Evolutionary conservation across 2,329 filamentous ascomycete species (phyloP).

Genomic region (Colletotrichum liaoningense): DNA sequence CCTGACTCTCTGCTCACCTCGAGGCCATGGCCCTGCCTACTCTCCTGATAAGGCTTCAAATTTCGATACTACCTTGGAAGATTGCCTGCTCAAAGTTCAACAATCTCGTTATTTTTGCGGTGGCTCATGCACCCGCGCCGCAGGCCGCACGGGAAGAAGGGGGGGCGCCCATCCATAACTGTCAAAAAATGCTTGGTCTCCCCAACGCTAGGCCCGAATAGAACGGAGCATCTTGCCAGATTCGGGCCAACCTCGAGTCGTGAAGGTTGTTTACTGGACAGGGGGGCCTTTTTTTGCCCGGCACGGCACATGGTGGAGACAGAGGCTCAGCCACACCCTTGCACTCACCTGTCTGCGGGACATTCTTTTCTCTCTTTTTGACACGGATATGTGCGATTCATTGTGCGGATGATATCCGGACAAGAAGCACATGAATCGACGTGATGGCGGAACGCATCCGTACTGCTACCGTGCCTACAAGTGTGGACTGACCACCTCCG

Average conservation of each 20-base stretch:
- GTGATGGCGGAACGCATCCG: neutral
- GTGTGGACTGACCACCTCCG: neutral
- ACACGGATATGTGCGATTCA: neutral
- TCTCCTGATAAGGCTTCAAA: neutral
- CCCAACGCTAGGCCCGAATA: neutral
- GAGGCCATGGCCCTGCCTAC: neutral
- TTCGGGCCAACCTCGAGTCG: neutral
- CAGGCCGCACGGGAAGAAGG: conserved; percentile 1
- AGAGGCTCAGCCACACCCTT: neutral
- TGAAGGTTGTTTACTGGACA: conserved; percentile 23
- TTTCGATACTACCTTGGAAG: neutral
- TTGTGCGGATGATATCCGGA: neutral
- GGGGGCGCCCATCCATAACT: neutral
- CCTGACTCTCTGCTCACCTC: neutral
- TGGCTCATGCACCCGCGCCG: conserved; percentile 10
- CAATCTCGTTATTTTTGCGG: neutral
- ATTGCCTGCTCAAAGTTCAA: neutral
- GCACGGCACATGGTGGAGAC: neutral
- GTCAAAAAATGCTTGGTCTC: conserved; percentile 3
- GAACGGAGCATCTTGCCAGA: neutral
- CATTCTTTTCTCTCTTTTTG: neutral
- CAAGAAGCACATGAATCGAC: neutral
- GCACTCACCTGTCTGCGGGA: neutral
- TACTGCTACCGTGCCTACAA: neutral
- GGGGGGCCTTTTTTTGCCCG: neutral